These are phyloP conservation scores for Chenopodium berlandieri DNA, from an alignment of 148 eudicot genomes.

Conservation along the genomic window DNA sequence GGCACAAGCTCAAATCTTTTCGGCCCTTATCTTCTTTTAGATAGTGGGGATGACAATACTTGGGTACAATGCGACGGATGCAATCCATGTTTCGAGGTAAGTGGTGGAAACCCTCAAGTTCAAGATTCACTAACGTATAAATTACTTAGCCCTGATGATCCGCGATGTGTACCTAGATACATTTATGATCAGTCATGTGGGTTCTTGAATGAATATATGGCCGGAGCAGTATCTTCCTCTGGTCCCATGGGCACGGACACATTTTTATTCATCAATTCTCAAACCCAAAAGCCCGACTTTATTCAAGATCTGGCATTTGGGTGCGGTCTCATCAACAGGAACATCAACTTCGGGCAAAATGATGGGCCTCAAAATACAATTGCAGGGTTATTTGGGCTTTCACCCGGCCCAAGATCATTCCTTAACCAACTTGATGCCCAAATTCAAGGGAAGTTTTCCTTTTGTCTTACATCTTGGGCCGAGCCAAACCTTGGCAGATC, in stretches of 20 bases:
- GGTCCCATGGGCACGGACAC: not conserved
- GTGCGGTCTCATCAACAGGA: not conserved
- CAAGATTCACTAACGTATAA: not conserved
- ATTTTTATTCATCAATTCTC: not conserved
- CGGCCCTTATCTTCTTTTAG: constrained; percentile 5
- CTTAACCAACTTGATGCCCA: not conserved
- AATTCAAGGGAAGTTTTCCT: constrained; percentile 15
- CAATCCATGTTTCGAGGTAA: constrained; percentile 8
- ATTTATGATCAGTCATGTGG: not conserved
- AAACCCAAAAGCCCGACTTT: not conserved
- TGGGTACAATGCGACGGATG: constrained; percentile 21
- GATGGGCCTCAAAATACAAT: not conserved
- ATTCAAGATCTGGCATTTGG: too few relatives aligned
- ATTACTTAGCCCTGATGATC: not conserved
- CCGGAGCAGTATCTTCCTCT: not conserved
- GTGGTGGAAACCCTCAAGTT: not conserved
- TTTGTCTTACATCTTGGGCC: constrained; percentile 4
- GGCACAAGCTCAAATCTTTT: not conserved
- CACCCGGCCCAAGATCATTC: not conserved
- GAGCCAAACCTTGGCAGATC: not conserved
- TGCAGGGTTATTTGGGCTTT: constrained; percentile 7
- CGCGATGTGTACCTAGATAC: not conserved
- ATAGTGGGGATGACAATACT: constrained; percentile 5
- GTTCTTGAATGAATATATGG: not conserved
- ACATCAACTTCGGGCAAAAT: not conserved